Percentiles rank a stretch among this genome's conserved stretches.
phyloP scores from a whole-genome alignment of 768 basidiomycete genomes.

The Agrocybe praecox region DNA sequence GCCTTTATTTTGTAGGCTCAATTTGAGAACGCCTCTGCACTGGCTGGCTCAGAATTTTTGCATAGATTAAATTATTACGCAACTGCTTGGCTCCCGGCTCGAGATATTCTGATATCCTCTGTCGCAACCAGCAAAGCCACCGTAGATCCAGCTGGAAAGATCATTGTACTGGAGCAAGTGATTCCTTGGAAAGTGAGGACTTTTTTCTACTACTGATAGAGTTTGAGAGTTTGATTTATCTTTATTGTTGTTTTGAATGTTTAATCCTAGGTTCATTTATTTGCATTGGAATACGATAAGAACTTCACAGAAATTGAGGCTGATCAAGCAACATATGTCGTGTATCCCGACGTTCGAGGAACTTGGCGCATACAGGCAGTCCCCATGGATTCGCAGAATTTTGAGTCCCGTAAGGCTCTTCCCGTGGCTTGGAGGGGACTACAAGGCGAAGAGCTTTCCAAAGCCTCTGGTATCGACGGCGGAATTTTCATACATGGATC shows the following conservation, averaged over 20 bases:
- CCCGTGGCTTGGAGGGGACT: slow-evolving; percentile 94
- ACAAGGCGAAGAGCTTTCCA: slow-evolving; percentile 79
- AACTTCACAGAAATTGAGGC: slow-evolving; percentile 37
- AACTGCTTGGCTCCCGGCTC: slow-evolving; percentile 91
- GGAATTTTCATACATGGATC: slow-evolving; percentile 94
- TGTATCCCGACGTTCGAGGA: slow-evolving; percentile 81
- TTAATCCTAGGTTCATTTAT: slow-evolving; percentile 72
- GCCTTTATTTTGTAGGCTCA: slow-evolving; percentile 44
- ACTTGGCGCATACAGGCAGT: slow-evolving; percentile 96
- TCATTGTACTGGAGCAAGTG: slow-evolving; percentile 80
- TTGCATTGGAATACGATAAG: slow-evolving; percentile 75
- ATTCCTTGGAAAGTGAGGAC: slow-evolving; percentile 81
- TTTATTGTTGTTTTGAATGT: slow-evolving; percentile 1
- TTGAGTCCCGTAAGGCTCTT: slow-evolving; percentile 87
- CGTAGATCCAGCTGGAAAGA: slow-evolving; percentile 72
- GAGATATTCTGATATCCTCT: slow-evolving; percentile 69
- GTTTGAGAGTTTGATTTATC: no score
- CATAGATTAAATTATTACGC: slow-evolving; percentile 79
- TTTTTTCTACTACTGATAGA: slow-evolving; percentile 14
- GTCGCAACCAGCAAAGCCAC: slow-evolving; percentile 56
- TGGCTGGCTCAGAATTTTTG: slow-evolving; percentile 88
- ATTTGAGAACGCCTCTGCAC: slow-evolving; percentile 77
- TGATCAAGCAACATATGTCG: slow-evolving; percentile 73
- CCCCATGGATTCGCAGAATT: slow-evolving; percentile 77
- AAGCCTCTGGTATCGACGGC: slow-evolving; percentile 73